These are phyloP conservation scores for Grifola frondosa DNA, from an alignment of 1,284 basidiomycete genomes.

Conservation along the genomic window DNA sequence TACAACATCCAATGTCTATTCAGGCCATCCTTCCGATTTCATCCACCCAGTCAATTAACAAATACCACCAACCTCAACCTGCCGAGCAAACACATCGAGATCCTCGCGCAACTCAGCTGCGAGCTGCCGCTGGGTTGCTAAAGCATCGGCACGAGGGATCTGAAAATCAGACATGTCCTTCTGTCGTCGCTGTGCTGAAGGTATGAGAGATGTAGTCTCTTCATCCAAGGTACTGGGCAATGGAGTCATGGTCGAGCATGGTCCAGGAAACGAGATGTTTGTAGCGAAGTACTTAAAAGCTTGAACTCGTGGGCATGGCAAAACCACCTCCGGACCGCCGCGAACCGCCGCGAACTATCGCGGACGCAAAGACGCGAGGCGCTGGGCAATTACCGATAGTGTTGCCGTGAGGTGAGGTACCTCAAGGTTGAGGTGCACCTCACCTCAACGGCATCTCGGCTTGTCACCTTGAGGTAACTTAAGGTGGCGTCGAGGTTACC, in stretches of 20 bases:
- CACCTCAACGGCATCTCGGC: no score
- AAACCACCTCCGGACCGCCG: no score
- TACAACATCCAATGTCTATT: slow-evolving; percentile 60
- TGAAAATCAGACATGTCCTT: slow-evolving; percentile 69
- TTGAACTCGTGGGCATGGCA: no score
- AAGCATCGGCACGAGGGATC: slow-evolving; percentile 70
- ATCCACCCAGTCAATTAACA: neutral
- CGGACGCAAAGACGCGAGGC: no score
- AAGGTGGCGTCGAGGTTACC: no score
- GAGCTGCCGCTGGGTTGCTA: slow-evolving; percentile 68
- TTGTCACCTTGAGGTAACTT: no score
- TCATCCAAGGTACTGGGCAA: slow-evolving; percentile 53
- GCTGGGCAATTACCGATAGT: no score
- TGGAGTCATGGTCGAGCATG: slow-evolving; percentile 69
- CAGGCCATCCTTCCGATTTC: slow-evolving; percentile 16
- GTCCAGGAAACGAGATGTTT: no score
- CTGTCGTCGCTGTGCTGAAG: slow-evolving; percentile 53
- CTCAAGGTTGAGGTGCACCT: no score
- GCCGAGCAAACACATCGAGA: slow-evolving; percentile 56
- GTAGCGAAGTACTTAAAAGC: no score
- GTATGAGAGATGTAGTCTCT: slow-evolving; percentile 49
- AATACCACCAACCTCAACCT: slow-evolving; percentile 62
- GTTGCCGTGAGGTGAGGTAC: no score
- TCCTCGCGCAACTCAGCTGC: slow-evolving; percentile 77
- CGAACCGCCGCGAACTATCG: no score